phyloP scores from a whole-genome alignment of 129 eudicot species.

The Apium graveolens region DNA sequence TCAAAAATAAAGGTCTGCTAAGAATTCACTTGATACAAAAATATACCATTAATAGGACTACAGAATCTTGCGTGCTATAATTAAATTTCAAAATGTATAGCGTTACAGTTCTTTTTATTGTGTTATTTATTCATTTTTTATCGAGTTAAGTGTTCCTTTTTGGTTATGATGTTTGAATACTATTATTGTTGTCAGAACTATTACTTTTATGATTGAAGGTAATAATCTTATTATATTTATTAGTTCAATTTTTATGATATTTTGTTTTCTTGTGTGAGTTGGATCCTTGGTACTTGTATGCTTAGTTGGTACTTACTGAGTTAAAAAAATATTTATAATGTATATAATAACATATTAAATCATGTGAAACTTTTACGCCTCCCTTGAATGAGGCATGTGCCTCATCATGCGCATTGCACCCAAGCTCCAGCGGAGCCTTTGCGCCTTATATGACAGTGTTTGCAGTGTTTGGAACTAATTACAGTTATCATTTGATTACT shows the following conservation, averaged over 20 bases:
- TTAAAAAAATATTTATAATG: too few species aligned
- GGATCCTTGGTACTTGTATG: neutral
- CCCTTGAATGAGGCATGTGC: neutral
- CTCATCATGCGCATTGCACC: neutral
- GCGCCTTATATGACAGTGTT: neutral
- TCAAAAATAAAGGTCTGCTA: neutral
- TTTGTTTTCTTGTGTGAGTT: neutral
- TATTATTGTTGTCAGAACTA: too few species aligned
- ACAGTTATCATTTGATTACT: too few species aligned
- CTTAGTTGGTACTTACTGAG: neutral
- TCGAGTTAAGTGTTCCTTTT: neutral
- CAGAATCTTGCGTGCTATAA: neutral
- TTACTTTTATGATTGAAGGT: too few species aligned
- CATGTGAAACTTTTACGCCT: neutral
- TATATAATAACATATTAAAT: too few species aligned
- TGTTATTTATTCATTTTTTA: too few species aligned
- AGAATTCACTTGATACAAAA: too few species aligned
- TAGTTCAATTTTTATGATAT: too few species aligned
- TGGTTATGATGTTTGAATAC: too few species aligned
- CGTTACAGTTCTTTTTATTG: neutral
- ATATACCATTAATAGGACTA: neutral
- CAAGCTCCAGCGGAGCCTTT: neutral
- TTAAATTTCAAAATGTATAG: neutral
- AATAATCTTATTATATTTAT: too few species aligned
- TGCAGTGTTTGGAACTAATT: neutral